Percentiles rank a stretch among this genome's conserved stretches.
phyloP scores from a whole-genome alignment of 2,329 filamentous ascomycete genomes.

The Emmonsiellopsis sp. region DNA sequence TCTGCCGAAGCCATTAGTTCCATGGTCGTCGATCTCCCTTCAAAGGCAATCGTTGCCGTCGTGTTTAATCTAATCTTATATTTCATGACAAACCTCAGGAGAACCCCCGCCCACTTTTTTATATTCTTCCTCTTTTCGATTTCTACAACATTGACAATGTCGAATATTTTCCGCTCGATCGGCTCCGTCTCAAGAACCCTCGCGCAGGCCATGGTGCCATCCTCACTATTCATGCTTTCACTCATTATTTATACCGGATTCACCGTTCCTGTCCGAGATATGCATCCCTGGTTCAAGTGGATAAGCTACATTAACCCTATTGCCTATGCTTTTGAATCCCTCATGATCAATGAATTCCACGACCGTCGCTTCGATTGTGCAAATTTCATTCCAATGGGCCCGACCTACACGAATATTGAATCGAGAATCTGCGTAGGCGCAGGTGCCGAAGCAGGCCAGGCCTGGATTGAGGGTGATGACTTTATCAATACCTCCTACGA shows the following conservation, averaged over 20 bases:
- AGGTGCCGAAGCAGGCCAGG: slow-evolving; percentile 48
- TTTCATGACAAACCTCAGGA: slow-evolving; percentile 75
- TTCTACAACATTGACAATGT: slow-evolving; percentile 66
- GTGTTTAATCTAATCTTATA: slow-evolving; percentile 74
- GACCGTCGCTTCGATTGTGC: slow-evolving; percentile 51
- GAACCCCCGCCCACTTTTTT: slow-evolving; percentile 70
- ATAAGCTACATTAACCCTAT: slow-evolving; percentile 74
- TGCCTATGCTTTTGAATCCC: slow-evolving; percentile 68
- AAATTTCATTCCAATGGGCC: slow-evolving; percentile 34
- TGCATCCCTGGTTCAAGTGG: slow-evolving; percentile 78
- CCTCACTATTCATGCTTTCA: slow-evolving; percentile 40
- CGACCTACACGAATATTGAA: slow-evolving; percentile 25
- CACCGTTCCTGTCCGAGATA: slow-evolving; percentile 45
- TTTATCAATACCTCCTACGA: slow-evolving; percentile 49
- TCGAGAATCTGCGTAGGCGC: slow-evolving; percentile 46
- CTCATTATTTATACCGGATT: slow-evolving; percentile 44
- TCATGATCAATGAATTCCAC: slow-evolving; percentile 78
- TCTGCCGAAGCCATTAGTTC: slow-evolving; percentile 72
- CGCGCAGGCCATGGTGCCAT: slow-evolving; percentile 54
- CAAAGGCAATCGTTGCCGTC: slow-evolving; percentile 64
- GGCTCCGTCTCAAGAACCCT: slow-evolving; percentile 69
- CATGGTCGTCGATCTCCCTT: slow-evolving; percentile 74
- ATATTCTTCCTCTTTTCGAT: slow-evolving; percentile 75
- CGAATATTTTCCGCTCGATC: slow-evolving; percentile 76
- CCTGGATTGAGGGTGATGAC: slow-evolving; percentile 48